These are phyloP conservation scores for Paramecium pentaurelia DNA, from an alignment of 73 alveolate genomes.

Conservation along the genomic window DNA sequence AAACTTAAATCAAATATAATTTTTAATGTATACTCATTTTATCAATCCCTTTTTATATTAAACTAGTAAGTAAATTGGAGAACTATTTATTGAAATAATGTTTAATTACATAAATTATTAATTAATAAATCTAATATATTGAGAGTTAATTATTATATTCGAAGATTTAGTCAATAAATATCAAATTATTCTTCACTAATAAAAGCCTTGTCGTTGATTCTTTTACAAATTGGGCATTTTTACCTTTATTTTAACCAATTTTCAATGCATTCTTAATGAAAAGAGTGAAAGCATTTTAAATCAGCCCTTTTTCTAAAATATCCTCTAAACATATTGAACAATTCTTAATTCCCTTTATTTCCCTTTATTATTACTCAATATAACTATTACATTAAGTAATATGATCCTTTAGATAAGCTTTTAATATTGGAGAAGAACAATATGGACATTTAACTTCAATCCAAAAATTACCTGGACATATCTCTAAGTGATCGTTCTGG, in stretches of 20 bases:
- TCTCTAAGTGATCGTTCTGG: background rate
- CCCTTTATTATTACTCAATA: background rate
- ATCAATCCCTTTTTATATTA: too few species aligned
- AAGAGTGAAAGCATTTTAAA: background rate
- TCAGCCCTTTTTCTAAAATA: background rate
- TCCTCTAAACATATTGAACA: background rate
- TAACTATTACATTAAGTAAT: background rate
- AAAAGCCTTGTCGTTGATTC: background rate
- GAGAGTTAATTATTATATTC: too few species aligned
- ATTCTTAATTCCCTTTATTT: background rate
- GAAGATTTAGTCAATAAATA: too few species aligned
- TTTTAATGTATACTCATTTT: too few species aligned
- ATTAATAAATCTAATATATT: too few species aligned
- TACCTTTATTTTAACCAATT: background rate
- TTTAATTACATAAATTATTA: too few species aligned
- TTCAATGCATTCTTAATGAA: background rate
- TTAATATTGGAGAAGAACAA: background rate
- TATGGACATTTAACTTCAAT: background rate
- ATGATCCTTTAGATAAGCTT: background rate
- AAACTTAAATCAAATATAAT: too few species aligned
- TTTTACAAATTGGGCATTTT: background rate
- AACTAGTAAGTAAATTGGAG: too few species aligned
- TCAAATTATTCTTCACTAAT: too few species aligned
- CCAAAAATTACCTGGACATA: background rate
- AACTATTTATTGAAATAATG: too few species aligned